These are phyloP conservation scores for Metahyphopichia silvanorum DNA, from an alignment of 805 yeast species.

Conservation along the genomic window DNA sequence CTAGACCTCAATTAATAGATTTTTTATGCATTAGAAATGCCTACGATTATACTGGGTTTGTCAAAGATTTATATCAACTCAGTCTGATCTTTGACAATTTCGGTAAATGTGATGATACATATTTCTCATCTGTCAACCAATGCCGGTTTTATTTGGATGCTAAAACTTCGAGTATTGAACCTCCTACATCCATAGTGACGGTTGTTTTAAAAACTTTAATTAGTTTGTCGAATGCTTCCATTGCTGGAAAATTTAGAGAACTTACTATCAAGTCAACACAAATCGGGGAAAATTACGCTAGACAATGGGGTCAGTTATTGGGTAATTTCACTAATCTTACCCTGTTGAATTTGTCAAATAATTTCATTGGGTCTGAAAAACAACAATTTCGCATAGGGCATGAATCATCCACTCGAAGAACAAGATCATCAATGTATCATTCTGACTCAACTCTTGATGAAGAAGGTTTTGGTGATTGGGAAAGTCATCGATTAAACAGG, in stretches of 20 bases:
- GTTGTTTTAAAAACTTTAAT: slow-evolving; percentile 25
- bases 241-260: slow-evolving; percentile 15
- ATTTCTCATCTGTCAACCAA: slow-evolving; percentile 14
- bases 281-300: slow-evolving; percentile 28
- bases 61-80: slow-evolving; percentile 16
- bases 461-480: too few species aligned
- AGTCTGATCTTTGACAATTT: slow-evolving; percentile 13
- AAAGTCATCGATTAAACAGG: too few species aligned
- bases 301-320: slow-evolving; percentile 30
- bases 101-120: slow-evolving; percentile 8
- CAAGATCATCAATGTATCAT: neutral
- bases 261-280: slow-evolving; percentile 30
- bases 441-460: too few species aligned
- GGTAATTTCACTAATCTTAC: slow-evolving; percentile 16
- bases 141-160: slow-evolving; percentile 25
- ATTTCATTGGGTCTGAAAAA: slow-evolving; percentile 14
- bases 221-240: slow-evolving; percentile 10
- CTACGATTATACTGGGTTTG: slow-evolving; percentile 19
- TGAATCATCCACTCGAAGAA: neutral
- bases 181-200: slow-evolving; percentile 30
- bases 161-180: slow-evolving; percentile 20
- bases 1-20: slow-evolving; percentile 18
- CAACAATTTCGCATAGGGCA: too few species aligned
- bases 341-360: slow-evolving; percentile 22
- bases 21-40: slow-evolving; percentile 18